Evolutionary conservation across 228 moss, liverwort and hornwort genomes (phyloP).

Genomic region (Sphagnum fallax): DNA sequence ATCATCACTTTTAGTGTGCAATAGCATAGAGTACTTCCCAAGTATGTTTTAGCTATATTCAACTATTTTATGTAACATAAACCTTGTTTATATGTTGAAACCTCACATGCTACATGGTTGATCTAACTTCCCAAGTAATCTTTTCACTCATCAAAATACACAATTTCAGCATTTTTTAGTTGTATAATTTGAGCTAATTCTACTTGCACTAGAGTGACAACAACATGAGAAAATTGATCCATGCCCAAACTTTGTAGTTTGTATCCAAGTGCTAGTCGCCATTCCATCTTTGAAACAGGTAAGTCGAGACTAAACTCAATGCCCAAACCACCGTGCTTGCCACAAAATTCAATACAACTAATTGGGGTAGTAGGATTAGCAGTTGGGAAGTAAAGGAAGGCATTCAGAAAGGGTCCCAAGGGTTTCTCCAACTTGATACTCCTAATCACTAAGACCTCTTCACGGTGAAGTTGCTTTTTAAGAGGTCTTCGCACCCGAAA

Average conservation of each 20-base stretch:
- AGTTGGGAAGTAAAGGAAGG: constrained; percentile 1
- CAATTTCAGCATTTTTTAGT: too few species aligned
- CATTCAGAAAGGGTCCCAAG: not conserved
- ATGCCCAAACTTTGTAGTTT: not conserved
- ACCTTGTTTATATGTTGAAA: too few species aligned
- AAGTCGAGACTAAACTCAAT: not conserved
- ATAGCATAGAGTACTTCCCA: too few species aligned
- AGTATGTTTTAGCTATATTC: too few species aligned
- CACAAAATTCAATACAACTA: not conserved
- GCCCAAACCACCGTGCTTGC: not conserved
- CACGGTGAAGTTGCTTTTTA: not conserved
- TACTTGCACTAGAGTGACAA: constrained; percentile 1
- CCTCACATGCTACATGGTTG: too few species aligned
- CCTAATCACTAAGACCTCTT: not conserved
- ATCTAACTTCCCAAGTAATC: too few species aligned
- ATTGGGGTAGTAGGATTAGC: not conserved
- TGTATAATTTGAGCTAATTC: too few species aligned
- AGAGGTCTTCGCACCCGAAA: not conserved
- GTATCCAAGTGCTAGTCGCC: not conserved
- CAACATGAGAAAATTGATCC: not conserved
- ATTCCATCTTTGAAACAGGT: not conserved
- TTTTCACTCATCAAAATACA: too few species aligned
- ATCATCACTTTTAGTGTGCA: too few species aligned
- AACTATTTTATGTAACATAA: too few species aligned
- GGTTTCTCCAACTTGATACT: not conserved